phyloP scores from a whole-genome alignment of 116 monocot genomes.

The Posidonia oceanica region DNA sequence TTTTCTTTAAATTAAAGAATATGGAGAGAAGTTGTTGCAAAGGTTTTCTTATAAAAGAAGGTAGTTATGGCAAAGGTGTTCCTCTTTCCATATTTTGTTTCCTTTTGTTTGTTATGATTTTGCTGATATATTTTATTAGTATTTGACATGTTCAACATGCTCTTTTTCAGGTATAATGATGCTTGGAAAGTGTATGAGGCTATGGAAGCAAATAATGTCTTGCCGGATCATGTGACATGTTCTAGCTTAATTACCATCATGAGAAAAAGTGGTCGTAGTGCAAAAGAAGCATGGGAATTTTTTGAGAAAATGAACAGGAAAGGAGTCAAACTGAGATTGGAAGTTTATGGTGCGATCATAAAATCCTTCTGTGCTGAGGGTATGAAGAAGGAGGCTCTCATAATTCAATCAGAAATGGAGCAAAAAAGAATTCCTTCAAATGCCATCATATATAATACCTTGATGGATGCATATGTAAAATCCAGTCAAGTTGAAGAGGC shows the following conservation, averaged over 20 bases:
- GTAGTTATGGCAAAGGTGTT: too few species aligned
- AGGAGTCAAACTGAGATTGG: slow-evolving; percentile 67
- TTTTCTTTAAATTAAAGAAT: too few species aligned
- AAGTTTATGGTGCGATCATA: slow-evolving; percentile 56
- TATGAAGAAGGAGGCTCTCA: slow-evolving; percentile 80
- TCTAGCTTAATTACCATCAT: slow-evolving; percentile 67
- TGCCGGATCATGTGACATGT: slow-evolving; percentile 85
- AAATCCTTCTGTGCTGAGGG: slow-evolving; percentile 86
- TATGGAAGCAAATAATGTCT: slow-evolving; percentile 70
- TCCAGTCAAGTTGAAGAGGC: slow-evolving; percentile 78
- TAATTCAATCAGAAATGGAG: slow-evolving; percentile 96
- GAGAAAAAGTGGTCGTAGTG: slow-evolving; percentile 46
- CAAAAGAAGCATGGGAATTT: slow-evolving; percentile 91
- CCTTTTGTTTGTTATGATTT: not conserved
- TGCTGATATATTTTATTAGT: not conserved
- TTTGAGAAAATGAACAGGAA: slow-evolving; percentile 74
- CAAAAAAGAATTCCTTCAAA: slow-evolving; percentile 76
- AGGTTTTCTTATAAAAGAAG: too few species aligned
- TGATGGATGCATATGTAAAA: slow-evolving; percentile 89
- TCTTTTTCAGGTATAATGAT: slow-evolving; percentile 62
- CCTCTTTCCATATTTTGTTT: too few species aligned
- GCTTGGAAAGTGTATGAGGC: slow-evolving; percentile 71
- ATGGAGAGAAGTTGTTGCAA: too few species aligned
- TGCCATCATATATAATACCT: slow-evolving; percentile 79
- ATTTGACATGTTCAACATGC: not conserved